A percentile compares a stretch with the other conserved stretches of the same genome.
phyloP scores from a whole-genome alignment of 805 yeast genomes.

The Suhomyces canberraensis region DNA sequence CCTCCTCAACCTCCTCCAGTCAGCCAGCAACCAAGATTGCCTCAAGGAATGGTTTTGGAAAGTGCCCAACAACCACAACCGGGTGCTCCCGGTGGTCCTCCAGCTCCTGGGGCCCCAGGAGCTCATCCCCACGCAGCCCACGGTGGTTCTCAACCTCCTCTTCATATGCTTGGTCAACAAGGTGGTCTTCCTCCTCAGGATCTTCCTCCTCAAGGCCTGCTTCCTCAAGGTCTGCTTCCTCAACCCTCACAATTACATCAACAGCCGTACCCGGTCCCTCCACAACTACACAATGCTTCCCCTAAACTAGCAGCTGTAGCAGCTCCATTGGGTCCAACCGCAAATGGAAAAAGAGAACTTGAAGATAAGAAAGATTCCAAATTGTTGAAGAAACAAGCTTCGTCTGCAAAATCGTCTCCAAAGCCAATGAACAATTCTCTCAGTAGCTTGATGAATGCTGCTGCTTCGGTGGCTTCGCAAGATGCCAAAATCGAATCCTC shows the following conservation, averaged over 20 bases:
- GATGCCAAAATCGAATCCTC: slow-evolving; percentile 12
- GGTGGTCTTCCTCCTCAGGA: slow-evolving; percentile 14
- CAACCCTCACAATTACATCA: slow-evolving; percentile 14
- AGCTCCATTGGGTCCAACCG: slow-evolving; percentile 2
- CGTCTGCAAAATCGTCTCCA: slow-evolving; percentile 8
- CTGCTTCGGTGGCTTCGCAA: slow-evolving; percentile 15
- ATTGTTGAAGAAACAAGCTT: slow-evolving; percentile 17
- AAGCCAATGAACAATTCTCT: slow-evolving; percentile 15
- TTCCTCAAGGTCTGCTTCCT: slow-evolving; percentile 12
- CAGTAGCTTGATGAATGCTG: slow-evolving; percentile 29
- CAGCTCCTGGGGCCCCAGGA: slow-evolving; percentile 11
- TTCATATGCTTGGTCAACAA: slow-evolving; percentile 5
- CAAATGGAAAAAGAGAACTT: slow-evolving; percentile 31
- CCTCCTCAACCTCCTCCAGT: slow-evolving; percentile 68
- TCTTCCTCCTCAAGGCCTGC: slow-evolving; percentile 8
- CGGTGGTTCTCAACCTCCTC: neutral
- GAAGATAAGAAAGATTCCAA: slow-evolving; percentile 36
- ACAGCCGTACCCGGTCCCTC: slow-evolving; percentile 7
- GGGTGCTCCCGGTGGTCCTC: slow-evolving; percentile 1
- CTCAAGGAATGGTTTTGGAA: slow-evolving; percentile 63
- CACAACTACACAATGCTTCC: slow-evolving; percentile 1
- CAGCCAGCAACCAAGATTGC: slow-evolving; percentile 58
- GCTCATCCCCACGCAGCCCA: slow-evolving; percentile 7
- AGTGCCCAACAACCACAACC: slow-evolving; percentile 25
- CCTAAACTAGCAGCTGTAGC: slow-evolving; percentile 1